Evolutionary conservation across 768 basidiomycete genomes (phyloP), one percentile per base, ranked within the genome.

Genomic region (Russula brevipes): DNA sequence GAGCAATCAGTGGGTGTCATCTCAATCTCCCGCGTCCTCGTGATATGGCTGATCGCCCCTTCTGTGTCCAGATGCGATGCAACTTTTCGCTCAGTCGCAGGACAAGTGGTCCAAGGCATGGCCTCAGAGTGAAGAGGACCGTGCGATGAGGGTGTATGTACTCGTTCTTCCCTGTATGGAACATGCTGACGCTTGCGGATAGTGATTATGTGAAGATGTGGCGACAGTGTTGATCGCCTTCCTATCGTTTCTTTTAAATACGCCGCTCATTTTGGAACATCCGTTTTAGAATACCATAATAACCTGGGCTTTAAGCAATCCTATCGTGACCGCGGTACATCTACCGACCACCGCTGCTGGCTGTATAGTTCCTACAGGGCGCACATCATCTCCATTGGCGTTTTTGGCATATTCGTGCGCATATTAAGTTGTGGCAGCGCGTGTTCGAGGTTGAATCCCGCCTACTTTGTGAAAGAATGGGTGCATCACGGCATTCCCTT

Each of bases 31-130:
- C 58, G 51, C 24, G 12, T 39, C 11, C 39, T 36, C 30, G 46
- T 24, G 6, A 33, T 4, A 46, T 16, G 36, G 8, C 42, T 57
- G n/a, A 52, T 41, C 35, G 4, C 5, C 30, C 3, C 41, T 16
- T 24, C 24, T 24, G 24, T 24, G 4, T 33, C 24, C 38, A 88
- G 86, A 81, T 59, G 87, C 89, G 0, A 88, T 89, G 87, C 76
- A 73, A 24, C 82, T 86, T 60, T 91, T 93, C 65, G 82, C 84
- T 69, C 64, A 69, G 9, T 77, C 78, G 6, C 80, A 84, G 68
- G 72, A 79, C 56, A 74, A 84, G 58, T 94, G 92, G 93, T 79
- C 81, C 60, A 75, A 83, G 5, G 85, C 86, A 0, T 95, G 93
- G 93, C 85, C 88, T 0, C 67, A 77, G 54, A 81, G 83, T 59